Evolutionary conservation across 176 grass and related monocot species (phyloP), one percentile per base, ranked within the genome.

Genomic region (Cymbopogon citratus): DNA sequence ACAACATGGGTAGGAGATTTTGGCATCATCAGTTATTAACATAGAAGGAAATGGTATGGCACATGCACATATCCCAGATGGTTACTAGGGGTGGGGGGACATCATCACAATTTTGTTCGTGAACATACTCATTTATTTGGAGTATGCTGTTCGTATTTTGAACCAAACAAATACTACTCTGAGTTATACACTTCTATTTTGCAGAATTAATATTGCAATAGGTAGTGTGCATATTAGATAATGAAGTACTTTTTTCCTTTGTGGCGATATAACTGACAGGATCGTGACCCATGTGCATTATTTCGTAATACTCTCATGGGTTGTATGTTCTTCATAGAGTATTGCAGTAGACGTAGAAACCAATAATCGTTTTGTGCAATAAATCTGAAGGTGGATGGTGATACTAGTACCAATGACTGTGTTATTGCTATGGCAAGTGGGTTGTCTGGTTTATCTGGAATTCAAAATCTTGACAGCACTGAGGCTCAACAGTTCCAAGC

Each of bases 381-480:
- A 57, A 82, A 85, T 73, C 9, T 91, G 67, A 89, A 98, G 95
- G 92, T 98, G 72, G 95, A 98, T 93, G 92, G 92, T 89, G 95
- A 98, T 91, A 95, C 95, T 57, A 98, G 95, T 84, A 98, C 95
- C 31, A 98, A 98, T 89, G 95, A 98, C 80, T 98, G 92, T 89
- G 84, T 95, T 71, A 85, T 98, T 86, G 92, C 95, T 85, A 83
- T 98, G 90, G 92, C 95, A 64, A 98, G 95, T 90, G 95, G 95
- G 43, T 74, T 94, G 84, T 92, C 95, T 81, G 84, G 90, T 79
- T 87, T 81, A 78, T 78, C 87, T 10, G 34, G 68, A 67, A 91
- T 98, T 52, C 90, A 79, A 60, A 82, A 75, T 73, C 89, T 88
- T 86, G 79, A 93, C 65, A 93, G 90, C 63, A 76, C 61, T 73